Evolutionary conservation across 2,329 filamentous ascomycete species (phyloP), one percentile per base, ranked within the genome.

Genomic region (Xylaria polymorpha): DNA sequence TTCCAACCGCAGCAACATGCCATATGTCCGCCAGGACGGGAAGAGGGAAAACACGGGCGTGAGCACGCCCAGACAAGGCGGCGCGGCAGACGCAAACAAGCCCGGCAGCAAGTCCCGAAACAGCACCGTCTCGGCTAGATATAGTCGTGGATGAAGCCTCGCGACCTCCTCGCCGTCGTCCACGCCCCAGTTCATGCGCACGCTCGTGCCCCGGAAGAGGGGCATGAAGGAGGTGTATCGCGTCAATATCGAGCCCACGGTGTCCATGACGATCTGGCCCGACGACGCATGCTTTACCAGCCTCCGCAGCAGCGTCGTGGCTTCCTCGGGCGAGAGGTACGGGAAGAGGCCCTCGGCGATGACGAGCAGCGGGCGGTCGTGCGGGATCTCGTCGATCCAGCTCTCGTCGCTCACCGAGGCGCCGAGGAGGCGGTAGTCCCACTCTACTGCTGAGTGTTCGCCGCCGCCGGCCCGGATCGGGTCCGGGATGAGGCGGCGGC

Each of bases 331-430:
- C 35, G 67, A 56, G 10, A 76, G 56, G 61, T 76, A 76, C 22
- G 66, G 66, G 39, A 74, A 67, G n/a, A 76, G 64, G 1, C 74
- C 71, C 64, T 76, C 75, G 46, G 70, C 74, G 44, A 76, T 67
- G 46, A 76, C 46, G 4, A 70, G 60, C 8, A 72, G 37, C 7
- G 73, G 73, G 5, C 71, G 64, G 53, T 75, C 73, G 12, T 63
- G 59, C 7, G 72, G 73, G 29, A 76, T 63, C 29, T 72, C 57
- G 18, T 58, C 37, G 6, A 72, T 66, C 74, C 74, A 76, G 14
- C 51, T 48, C n/a, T 72, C 68, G 22, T 72, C 72, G 20, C 56
- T 66, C 35, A 71, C 73, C 9, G 63, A 74, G 29, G 56, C 68
- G 59, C 32, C 71, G 25, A 63, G 67, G 35, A 60, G 65, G 37